Conservation (phyloP, 306 rosid species). For the Nissolia schottii region DNA sequence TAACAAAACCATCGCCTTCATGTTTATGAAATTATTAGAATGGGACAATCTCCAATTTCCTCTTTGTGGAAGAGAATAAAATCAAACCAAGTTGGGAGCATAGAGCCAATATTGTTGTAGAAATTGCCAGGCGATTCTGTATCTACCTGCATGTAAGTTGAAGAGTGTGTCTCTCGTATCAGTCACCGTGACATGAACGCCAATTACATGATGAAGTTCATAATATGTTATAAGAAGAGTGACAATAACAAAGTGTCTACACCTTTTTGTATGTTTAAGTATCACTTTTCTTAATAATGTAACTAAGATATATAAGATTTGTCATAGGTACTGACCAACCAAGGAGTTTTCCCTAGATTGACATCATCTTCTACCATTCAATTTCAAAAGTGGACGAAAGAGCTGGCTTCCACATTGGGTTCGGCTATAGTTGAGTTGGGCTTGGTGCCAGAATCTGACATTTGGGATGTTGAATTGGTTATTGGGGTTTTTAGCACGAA, state of each 20-base stretch:
- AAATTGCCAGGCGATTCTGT: slow-evolving; percentile 28
- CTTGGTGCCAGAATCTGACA: no score
- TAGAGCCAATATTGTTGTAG: slow-evolving; percentile 22
- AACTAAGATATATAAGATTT: no score
- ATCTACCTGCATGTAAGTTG: slow-evolving; percentile 38
- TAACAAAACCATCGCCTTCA: slow-evolving; percentile 26
- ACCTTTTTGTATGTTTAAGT: neutral
- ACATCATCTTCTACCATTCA: neutral
- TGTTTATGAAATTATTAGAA: slow-evolving; percentile 34
- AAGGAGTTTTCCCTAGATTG: neutral
- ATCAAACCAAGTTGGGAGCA: slow-evolving; percentile 32
- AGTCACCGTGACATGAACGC: slow-evolving; percentile 41
- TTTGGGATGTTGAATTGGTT: no score
- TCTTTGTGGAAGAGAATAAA: slow-evolving; percentile 13
- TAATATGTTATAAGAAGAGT: no score
- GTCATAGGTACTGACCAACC: no score
- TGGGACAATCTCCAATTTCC: slow-evolving; percentile 26
- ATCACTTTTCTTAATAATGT: no score
- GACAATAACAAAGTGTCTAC: neutral
- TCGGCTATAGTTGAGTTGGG: no score
- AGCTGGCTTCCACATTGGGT: no score
- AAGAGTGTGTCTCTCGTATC: slow-evolving; percentile 34
- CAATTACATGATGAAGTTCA: slow-evolving; percentile 26
- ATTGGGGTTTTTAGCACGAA: no score
- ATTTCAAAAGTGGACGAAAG: no score